phyloP scores from a whole-genome alignment of 768 basidiomycete genomes.

The Amanita inopinata region DNA sequence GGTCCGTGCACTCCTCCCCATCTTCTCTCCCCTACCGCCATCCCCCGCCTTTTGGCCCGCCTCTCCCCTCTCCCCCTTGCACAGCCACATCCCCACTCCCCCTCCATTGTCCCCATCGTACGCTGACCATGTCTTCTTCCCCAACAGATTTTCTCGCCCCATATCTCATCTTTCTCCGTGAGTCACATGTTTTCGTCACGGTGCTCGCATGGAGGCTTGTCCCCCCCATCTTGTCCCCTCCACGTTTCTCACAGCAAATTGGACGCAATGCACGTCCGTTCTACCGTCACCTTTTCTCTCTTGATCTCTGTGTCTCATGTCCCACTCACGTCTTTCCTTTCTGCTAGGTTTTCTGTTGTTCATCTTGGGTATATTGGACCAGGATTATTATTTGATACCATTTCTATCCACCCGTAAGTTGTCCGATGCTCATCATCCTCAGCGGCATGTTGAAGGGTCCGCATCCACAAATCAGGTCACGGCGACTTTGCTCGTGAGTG shows the following conservation, averaged over 20 bases:
- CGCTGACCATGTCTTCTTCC: constrained; percentile 8
- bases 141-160: constrained; percentile 6
- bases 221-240: too few species aligned
- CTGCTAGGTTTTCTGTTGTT: not conserved
- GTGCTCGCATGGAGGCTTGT: too few species aligned
- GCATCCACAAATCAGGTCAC: too few species aligned
- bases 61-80: constrained; percentile 3
- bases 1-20: constrained; percentile 11
- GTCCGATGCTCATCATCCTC: not conserved
- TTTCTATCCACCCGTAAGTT: not conserved
- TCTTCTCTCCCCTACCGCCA: constrained; percentile 8
- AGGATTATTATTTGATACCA: constrained; percentile 5
- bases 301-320: constrained; percentile 2
- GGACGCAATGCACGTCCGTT: too few species aligned
- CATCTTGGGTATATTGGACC: not conserved
- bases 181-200: constrained; percentile 5
- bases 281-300: too few species aligned
- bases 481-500: too few species aligned
- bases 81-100: constrained; percentile 8
- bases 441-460: not conserved
- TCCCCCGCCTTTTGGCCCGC: constrained; percentile 7
- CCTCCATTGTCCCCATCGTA: constrained; percentile 9
- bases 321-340: not conserved
- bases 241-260: too few species aligned
- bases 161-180: constrained; percentile 4